Percentiles rank a stretch among this genome's conserved stretches.
Conservation (phyloP, 108 stramenopile genomes). For the Cyclotella sp. region DNA sequence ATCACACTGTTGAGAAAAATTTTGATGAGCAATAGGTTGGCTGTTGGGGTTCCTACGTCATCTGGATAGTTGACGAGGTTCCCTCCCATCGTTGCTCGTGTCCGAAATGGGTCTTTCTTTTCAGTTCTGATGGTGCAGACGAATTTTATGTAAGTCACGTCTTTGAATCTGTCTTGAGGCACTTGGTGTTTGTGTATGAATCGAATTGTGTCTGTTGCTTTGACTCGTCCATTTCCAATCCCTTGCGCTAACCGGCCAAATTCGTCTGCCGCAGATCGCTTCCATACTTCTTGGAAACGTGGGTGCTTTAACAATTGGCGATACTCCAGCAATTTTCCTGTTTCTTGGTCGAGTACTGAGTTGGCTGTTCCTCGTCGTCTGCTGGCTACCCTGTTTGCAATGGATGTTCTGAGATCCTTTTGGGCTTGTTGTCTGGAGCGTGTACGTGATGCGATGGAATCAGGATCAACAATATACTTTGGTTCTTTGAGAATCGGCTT, state of each 20-base stretch:
- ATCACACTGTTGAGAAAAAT: slow-evolving; percentile 52
- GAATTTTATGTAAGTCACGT: slow-evolving; percentile 30
- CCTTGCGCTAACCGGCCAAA: slow-evolving; percentile 25
- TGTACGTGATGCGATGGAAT: slow-evolving; percentile 14
- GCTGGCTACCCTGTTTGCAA: slow-evolving; percentile 5
- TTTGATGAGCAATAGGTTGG: slow-evolving; percentile 31
- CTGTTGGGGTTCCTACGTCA: slow-evolving; percentile 38
- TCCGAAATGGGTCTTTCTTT: slow-evolving; percentile 5
- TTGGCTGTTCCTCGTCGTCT: slow-evolving; percentile 2
- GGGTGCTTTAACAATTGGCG: slow-evolving; percentile 7
- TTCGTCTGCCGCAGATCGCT: slow-evolving; percentile 24
- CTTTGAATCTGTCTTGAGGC: slow-evolving; percentile 36
- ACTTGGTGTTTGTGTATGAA: slow-evolving; percentile 43
- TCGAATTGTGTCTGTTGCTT: slow-evolving; percentile 13
- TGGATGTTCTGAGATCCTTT: slow-evolving; percentile 12
- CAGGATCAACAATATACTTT: slow-evolving; percentile 10
- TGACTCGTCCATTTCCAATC: slow-evolving; percentile 10
- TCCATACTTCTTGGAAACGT: slow-evolving; percentile 14
- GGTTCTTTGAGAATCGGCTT: slow-evolving; percentile 14
- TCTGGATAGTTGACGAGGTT: slow-evolving; percentile 29
- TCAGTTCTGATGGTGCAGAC: slow-evolving; percentile 9
- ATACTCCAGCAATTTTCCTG: slow-evolving; percentile 29
- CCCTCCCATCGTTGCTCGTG: slow-evolving; percentile 14
- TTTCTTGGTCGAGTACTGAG: slow-evolving; percentile 28
- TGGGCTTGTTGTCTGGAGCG: too few relatives aligned